Conservation (phyloP, 768 basidiomycete genomes). For the Hortiboletus campestris region DNA sequence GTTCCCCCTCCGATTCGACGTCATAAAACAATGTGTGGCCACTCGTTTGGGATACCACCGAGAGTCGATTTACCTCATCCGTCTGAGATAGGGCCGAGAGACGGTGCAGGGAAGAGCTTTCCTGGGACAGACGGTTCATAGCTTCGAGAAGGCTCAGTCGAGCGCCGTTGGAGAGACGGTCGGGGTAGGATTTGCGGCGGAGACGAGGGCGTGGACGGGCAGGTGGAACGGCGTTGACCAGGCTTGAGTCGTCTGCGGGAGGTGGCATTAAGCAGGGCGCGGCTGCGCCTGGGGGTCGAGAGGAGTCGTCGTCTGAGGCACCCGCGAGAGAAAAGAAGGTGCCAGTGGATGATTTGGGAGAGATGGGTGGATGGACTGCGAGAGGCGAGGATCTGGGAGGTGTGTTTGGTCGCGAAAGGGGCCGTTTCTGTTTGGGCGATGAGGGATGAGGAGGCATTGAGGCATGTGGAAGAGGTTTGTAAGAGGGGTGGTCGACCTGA, state of each 20-base stretch:
- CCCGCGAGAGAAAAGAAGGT: constrained; percentile 26
- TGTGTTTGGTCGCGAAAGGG: constrained; percentile 19
- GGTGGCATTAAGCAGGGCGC: too few relatives aligned
- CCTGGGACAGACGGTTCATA: constrained; percentile 26
- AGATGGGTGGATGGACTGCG: constrained; percentile 13
- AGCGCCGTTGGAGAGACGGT: constrained; percentile 19
- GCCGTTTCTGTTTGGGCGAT: constrained; percentile 1
- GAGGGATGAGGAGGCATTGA: constrained; percentile 7
- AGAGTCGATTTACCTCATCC: constrained; percentile 20
- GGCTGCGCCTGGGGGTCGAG: not conserved
- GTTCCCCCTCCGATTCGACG: constrained; percentile 6
- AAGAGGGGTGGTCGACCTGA: not conserved
- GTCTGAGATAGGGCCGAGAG: constrained; percentile 6
- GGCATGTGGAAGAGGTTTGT: constrained; percentile 3
- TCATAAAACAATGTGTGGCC: constrained; percentile 30
- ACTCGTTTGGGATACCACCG: constrained; percentile 21
- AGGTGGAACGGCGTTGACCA: not conserved
- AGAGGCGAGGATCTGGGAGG: constrained; percentile 18
- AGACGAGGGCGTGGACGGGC: constrained; percentile 16
- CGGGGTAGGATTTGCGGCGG: constrained; percentile 27
- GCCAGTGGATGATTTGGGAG: constrained; percentile 27
- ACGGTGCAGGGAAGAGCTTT: not conserved
- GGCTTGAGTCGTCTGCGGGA: not conserved
- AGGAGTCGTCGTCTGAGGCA: constrained; percentile 16
- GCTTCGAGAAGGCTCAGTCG: constrained; percentile 30